phyloP scores from a whole-genome alignment of 441 rosid species.

The Erodium chrysanthum region DNA sequence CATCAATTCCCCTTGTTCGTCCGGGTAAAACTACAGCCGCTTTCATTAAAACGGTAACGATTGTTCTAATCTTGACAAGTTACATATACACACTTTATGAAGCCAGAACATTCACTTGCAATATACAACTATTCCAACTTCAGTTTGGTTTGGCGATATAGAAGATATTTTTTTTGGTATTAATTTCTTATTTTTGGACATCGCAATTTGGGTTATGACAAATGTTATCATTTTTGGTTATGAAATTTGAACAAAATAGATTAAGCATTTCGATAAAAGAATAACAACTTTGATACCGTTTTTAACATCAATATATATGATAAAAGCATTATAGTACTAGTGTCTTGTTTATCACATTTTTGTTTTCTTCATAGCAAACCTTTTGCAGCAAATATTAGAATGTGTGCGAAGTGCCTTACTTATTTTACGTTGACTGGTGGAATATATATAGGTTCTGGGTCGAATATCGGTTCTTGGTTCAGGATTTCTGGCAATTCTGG shows the following conservation, averaged over 20 bases:
- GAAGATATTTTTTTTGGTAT: too few species aligned
- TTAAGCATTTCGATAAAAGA: too few species aligned
- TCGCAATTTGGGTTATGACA: too few species aligned
- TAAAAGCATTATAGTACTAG: not conserved
- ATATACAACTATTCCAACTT: not conserved
- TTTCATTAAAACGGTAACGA: slow-evolving; percentile 65
- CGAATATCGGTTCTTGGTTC: slow-evolving; percentile 92
- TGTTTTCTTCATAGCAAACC: not conserved
- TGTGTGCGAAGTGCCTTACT: not conserved
- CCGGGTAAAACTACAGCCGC: slow-evolving; percentile 93
- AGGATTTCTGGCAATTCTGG: slow-evolving; percentile 71
- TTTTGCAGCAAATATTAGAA: not conserved
- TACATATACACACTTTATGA: not conserved
- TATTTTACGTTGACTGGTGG: slow-evolving; percentile 9
- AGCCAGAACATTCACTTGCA: not conserved
- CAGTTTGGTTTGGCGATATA: too few species aligned
- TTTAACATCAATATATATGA: too few species aligned
- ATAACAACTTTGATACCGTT: too few species aligned
- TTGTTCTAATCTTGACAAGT: not conserved
- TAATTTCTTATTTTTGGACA: too few species aligned
- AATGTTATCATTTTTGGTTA: too few species aligned
- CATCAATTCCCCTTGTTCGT: slow-evolving; percentile 88
- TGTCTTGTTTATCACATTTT: not conserved
- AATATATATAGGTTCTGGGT: slow-evolving; percentile 64
- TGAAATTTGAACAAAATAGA: too few species aligned